Percentiles rank a stretch among this genome's conserved stretches.
phyloP scores from a whole-genome alignment of 768 basidiomycete species.

The Cyclocybe aegerita region DNA sequence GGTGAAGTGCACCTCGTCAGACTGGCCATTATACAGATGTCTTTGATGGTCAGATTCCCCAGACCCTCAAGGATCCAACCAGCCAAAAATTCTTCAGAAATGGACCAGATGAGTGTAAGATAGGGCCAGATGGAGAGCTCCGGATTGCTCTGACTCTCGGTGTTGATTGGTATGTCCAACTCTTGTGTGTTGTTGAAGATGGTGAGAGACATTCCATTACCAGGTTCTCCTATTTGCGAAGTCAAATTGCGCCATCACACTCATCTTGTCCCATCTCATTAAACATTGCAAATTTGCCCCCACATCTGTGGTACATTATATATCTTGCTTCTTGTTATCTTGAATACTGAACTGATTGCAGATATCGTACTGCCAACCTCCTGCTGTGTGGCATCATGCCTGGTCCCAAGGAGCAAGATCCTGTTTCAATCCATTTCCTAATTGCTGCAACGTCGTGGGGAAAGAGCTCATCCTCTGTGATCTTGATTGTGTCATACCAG shows the following conservation, averaged over 20 bases:
- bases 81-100: conserved; percentile 27
- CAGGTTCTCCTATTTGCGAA: conserved; percentile 36
- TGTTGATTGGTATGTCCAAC: conserved; percentile 28
- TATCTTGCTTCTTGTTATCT: not conserved
- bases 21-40: conserved; percentile 19
- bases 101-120: conserved; percentile 4
- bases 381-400: conserved; percentile 13
- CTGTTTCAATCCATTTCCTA: conserved; percentile 27
- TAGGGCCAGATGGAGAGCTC: conserved; percentile 21
- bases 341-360: not conserved
- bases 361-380: conserved; percentile 22
- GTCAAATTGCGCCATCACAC: conserved; percentile 33
- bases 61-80: conserved; percentile 20
- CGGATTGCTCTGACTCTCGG: conserved; percentile 26
- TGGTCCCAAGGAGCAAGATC: conserved; percentile 22
- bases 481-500: no score
- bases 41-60: conserved; percentile 26
- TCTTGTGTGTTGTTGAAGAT: not conserved
- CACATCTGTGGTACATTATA: conserved; percentile 15
- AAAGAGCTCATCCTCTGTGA: no score
- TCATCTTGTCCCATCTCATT: conserved; percentile 31
- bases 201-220: not conserved
- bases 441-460: no score
- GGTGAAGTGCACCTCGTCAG: not conserved
- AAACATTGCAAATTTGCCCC: conserved; percentile 28